Conservation (phyloP, 2,329 filamentous ascomycete genomes). For the Decorospora gaudefroyi region DNA sequence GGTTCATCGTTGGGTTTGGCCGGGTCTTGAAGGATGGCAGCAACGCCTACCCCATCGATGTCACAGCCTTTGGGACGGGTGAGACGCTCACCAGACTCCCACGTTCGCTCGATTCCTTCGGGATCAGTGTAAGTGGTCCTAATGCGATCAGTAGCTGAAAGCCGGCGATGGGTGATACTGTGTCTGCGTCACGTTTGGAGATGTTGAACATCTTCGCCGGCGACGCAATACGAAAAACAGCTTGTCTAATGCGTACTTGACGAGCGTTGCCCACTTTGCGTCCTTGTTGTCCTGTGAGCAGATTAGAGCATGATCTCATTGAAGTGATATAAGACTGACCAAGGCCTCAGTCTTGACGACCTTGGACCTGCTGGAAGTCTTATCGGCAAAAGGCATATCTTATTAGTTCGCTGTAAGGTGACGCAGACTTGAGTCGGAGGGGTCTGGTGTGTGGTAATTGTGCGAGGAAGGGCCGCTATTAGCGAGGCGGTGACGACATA, state of each 20-base stretch:
- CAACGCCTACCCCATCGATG: constrained; percentile 74
- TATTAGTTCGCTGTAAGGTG: too few species aligned
- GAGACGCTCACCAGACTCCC: constrained; percentile 74
- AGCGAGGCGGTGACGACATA: constrained; percentile 16
- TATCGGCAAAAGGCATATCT: constrained; percentile 24
- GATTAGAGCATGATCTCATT: too few species aligned
- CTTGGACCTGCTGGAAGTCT: constrained; percentile 32
- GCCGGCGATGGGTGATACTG: too few species aligned
- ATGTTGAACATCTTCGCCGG: too few species aligned
- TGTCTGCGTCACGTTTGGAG: too few species aligned
- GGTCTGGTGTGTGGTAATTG: neutral
- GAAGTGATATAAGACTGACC: too few species aligned
- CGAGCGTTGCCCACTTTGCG: constrained; percentile 49
- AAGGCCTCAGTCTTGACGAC: constrained; percentile 45
- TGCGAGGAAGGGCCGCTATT: neutral
- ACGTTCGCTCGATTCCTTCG: constrained; percentile 62
- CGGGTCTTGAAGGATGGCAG: constrained; percentile 63
- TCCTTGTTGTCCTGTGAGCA: constrained; percentile 48
- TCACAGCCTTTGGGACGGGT: constrained; percentile 65
- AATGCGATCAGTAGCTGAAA: constrained; percentile 10
- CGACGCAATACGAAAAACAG: neutral
- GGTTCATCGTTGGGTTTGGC: constrained; percentile 37
- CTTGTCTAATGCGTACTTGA: constrained; percentile 42
- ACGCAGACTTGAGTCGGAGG: constrained; percentile 1
- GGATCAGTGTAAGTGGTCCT: constrained; percentile 65